phyloP scores from a whole-genome alignment of 1,284 basidiomycete species.

The Phellopilus nigrolimitatus region DNA sequence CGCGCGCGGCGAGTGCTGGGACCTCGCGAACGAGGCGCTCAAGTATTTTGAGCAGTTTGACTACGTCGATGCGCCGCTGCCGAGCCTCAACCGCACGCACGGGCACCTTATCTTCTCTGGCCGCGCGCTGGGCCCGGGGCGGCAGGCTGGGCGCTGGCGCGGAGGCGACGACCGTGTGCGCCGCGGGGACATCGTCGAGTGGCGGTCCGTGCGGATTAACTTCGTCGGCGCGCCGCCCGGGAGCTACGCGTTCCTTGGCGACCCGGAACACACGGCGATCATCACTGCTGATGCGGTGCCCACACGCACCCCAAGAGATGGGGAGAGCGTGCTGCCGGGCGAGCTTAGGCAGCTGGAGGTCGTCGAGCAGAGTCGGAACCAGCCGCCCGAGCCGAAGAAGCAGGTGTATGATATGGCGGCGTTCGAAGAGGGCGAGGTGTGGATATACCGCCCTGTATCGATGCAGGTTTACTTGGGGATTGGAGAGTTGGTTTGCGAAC shows the following conservation, averaged over 20 bases:
- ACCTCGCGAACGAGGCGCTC: conserved; percentile 49
- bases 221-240: conserved; percentile 14
- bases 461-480: conserved; percentile 34
- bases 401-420: conserved; percentile 29
- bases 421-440: conserved; percentile 35
- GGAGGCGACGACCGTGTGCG: conserved; percentile 49
- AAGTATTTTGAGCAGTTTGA: conserved; percentile 40
- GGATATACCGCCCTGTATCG: conserved; percentile 37
- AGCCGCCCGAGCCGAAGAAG: conserved; percentile 26
- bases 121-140: conserved; percentile 31
- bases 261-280: conserved; percentile 37
- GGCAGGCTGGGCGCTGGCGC: conserved; percentile 44
- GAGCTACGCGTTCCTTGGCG: conserved; percentile 28
- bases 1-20: conserved; percentile 56
- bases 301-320: conserved; percentile 22
- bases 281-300: conserved; percentile 30
- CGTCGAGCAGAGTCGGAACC: conserved; percentile 32
- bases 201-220: conserved; percentile 39
- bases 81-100: conserved; percentile 46
- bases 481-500: conserved; percentile 22
- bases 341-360: conserved; percentile 33
- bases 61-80: conserved; percentile 43
- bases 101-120: conserved; percentile 51
- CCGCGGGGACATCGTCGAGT: conserved; percentile 54
- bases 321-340: conserved; percentile 16